Base-by-base conservation (phyloP, 257 asterid species). In the Ligustrum vulgare region DNA sequence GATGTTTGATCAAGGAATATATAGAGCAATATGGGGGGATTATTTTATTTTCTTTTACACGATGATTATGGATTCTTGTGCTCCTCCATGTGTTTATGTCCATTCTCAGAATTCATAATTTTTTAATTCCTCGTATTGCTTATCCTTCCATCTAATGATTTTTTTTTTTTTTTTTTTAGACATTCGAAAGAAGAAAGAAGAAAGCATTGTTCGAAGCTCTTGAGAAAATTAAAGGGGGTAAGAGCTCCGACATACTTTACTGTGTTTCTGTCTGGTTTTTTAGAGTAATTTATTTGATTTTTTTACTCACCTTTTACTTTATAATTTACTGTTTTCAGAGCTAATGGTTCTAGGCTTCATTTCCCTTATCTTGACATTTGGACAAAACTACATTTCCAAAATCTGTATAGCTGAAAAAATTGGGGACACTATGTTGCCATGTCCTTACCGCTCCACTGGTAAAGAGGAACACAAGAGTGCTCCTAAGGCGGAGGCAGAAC, bases 261-360 rank as follows among this genome's bases (percentile, higher is more conserved):
- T 16, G 32, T 33, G 20, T 1, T 54, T 20, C 31, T 54, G 22
- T 6, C 20, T 56, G 31, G 5, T 8, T 8, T 56, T 56, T n/a
- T n/a, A 56, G 25, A 18, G 32, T 2, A 6, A 20, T 39, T 8
- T 11, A 8, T 32, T 41, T 63, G 43, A 32, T 67, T 67, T 18
- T 73, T 34, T 58, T 33, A 58, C 33, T 75, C 13, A 33, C 60
- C 28, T 66, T 34, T 66, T 41, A 62, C 69, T 41, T 69, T 16
- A 63, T 28, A 3, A 63, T 51, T 5, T 39, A 15, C 72, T 54
- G 33, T 28, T 49, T 78, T 58, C 96, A 94, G 99, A 91, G 90
- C 96, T 94, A 82, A 92, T 94, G 99, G 87, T 92, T 84, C 79
- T 94, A 74, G 99, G 99, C 36, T 94, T 94, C 87, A 94, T 94